These are phyloP conservation scores for Acacia melanoxylon DNA, from an alignment of 306 rosid genomes.

Conservation along the genomic window DNA sequence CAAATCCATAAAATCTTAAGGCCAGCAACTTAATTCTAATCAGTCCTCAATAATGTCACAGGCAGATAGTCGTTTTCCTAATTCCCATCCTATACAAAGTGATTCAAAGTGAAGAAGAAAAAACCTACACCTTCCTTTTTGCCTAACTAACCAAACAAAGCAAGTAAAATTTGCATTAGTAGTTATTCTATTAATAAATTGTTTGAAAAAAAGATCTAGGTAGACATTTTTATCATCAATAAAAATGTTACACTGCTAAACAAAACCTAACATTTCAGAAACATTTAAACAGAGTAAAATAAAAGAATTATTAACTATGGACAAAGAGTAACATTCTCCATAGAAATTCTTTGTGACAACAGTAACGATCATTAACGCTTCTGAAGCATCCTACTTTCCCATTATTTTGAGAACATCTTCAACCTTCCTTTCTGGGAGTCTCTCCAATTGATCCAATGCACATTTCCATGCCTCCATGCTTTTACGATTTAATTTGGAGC, in stretches of 20 bases:
- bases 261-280: not conserved
- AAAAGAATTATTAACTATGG: not conserved
- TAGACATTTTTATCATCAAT: too few relatives aligned
- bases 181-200: too few relatives aligned
- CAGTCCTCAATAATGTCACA: too few relatives aligned
- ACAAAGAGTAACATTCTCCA: not conserved
- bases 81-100: too few relatives aligned
- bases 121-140: too few relatives aligned
- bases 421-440: not conserved
- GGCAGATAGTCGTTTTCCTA: too few relatives aligned
- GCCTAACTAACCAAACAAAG: too few relatives aligned
- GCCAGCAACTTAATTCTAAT: too few relatives aligned
- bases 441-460: not conserved
- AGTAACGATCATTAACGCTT: not conserved
- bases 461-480: conserved; percentile 5
- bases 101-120: too few relatives aligned
- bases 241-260: not conserved
- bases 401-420: conserved; percentile 21
- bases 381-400: not conserved
- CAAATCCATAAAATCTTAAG: too few relatives aligned
- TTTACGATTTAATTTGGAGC: conserved; percentile 7
- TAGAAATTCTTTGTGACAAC: not conserved
- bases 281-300: not conserved
- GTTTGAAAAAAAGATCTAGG: too few relatives aligned
- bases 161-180: too few relatives aligned